Evolutionary conservation across 2,329 filamentous ascomycete species (phyloP).

Genomic region (Proliferodiscus dingleyae): DNA sequence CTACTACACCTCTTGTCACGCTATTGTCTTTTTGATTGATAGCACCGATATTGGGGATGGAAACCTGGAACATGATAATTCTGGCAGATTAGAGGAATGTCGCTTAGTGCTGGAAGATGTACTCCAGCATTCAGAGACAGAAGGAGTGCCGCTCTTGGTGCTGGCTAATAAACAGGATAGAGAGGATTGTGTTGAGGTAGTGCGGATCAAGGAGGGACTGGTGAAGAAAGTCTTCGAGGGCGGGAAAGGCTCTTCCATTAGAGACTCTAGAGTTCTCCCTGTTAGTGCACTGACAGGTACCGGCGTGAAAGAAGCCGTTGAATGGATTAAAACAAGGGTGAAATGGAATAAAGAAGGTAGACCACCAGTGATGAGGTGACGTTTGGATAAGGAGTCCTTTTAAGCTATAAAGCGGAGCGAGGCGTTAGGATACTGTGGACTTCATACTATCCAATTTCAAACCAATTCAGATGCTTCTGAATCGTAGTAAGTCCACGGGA

Average conservation of each 20-base stretch:
- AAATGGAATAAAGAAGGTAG: slow-evolving; percentile 95
- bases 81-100: slow-evolving; percentile 77
- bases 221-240: slow-evolving; percentile 95
- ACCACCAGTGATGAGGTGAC: slow-evolving; percentile 83
- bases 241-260: slow-evolving; percentile 77
- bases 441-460: slow-evolving; percentile 1
- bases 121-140: slow-evolving; percentile 78
- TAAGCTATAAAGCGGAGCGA: slow-evolving; percentile 14
- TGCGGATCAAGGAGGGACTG: slow-evolving; percentile 92
- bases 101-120: slow-evolving; percentile 85
- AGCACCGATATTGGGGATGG: slow-evolving; percentile 89
- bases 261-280: slow-evolving; percentile 86
- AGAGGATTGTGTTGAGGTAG: slow-evolving; percentile 96
- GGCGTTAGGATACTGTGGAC: slow-evolving; percentile 18
- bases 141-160: slow-evolving; percentile 86
- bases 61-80: slow-evolving; percentile 35
- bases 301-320: slow-evolving; percentile 91
- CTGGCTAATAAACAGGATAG: slow-evolving; percentile 97
- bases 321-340: slow-evolving; percentile 88
- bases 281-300: slow-evolving; percentile 84
- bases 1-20: slow-evolving; percentile 91
- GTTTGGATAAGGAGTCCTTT: not conserved
- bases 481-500: too few species aligned
- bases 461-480: not conserved
- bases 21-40: slow-evolving; percentile 97